These are phyloP conservation scores for Cronartium quercuum DNA, from an alignment of 1,284 basidiomycete genomes.

Conservation along the genomic window DNA sequence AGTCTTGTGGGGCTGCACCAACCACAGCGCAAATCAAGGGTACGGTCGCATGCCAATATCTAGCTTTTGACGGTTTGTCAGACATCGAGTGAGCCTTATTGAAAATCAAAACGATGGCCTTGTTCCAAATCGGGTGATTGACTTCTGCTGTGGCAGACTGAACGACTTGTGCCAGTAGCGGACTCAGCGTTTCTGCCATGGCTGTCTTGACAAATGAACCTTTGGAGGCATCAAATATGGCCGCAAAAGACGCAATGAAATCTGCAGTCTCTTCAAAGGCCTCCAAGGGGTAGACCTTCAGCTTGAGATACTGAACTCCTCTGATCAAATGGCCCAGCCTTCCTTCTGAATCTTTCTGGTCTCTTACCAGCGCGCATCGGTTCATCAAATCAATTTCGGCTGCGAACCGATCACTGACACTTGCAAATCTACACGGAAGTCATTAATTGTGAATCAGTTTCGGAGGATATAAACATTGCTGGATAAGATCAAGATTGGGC, in stretches of 20 bases:
- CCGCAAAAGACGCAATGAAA: conserved; percentile 74
- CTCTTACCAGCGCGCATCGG: conserved; percentile 11
- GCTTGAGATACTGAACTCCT: conserved; percentile 35
- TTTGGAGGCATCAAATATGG: conserved; percentile 75
- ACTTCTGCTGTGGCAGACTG: conserved; percentile 92
- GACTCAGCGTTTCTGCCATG: conserved; percentile 75
- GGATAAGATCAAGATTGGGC: conserved; percentile 6
- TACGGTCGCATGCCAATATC: conserved; percentile 84
- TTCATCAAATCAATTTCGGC: conserved; percentile 32
- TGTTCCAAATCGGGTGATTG: conserved; percentile 89
- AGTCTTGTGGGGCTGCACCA: conserved; percentile 78
- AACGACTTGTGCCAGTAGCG: conserved; percentile 51
- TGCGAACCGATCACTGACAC: conserved; percentile 37
- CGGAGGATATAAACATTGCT: background rate
- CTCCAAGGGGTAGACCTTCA: conserved; percentile 82
- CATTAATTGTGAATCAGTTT: background rate
- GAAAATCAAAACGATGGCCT: conserved; percentile 77
- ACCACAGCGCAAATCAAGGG: conserved; percentile 75
- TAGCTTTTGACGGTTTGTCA: conserved; percentile 60
- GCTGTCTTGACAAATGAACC: conserved; percentile 75
- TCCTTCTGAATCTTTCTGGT: conserved; percentile 33
- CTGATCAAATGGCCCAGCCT: conserved; percentile 26
- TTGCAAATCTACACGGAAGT: conserved; percentile 18
- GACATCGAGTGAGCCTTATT: conserved; percentile 80
- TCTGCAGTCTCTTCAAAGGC: conserved; percentile 90